Conservation (phyloP, 2,329 filamentous ascomycete species). For the Trichoderma polysporum region DNA sequence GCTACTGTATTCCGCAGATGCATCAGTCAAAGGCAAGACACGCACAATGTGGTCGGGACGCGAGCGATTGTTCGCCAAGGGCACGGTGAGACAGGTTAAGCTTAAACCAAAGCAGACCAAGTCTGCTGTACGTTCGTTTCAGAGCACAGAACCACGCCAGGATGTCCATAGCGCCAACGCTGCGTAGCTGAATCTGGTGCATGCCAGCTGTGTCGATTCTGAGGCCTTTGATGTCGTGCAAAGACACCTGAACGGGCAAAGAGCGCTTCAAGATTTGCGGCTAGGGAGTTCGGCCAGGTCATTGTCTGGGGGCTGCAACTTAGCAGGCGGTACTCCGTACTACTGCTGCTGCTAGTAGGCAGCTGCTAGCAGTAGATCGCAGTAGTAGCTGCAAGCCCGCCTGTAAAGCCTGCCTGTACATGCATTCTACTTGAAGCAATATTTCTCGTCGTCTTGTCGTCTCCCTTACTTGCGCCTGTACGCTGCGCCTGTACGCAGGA, state of each 20-base stretch:
- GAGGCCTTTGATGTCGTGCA: neutral
- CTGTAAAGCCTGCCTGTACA: neutral
- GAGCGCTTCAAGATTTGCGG: slow-evolving; percentile 6
- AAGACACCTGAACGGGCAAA: neutral
- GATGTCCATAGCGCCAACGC: neutral
- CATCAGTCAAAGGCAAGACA: slow-evolving; percentile 16
- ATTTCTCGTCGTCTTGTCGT: neutral
- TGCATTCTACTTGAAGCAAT: neutral
- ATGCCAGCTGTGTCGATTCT: neutral
- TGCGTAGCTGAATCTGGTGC: neutral
- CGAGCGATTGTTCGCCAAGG: slow-evolving; percentile 4
- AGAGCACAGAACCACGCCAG: neutral
- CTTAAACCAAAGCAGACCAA: slow-evolving; percentile 16
- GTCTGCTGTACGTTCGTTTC: slow-evolving; percentile 5
- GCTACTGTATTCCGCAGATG: neutral
- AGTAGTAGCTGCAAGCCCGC: neutral
- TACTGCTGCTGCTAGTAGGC: neutral
- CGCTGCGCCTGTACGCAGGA: neutral
- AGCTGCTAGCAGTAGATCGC: neutral
- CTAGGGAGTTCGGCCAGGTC: neutral
- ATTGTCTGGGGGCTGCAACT: neutral
- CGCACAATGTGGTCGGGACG: slow-evolving; percentile 3
- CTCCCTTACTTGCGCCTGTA: neutral
- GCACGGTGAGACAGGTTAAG: slow-evolving; percentile 21
- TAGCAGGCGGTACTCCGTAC: neutral